A percentile compares a stretch with the other conserved stretches of the same genome.
Evolutionary conservation across 768 basidiomycete genomes (phyloP).

Genomic region (Lactarius vividus): DNA sequence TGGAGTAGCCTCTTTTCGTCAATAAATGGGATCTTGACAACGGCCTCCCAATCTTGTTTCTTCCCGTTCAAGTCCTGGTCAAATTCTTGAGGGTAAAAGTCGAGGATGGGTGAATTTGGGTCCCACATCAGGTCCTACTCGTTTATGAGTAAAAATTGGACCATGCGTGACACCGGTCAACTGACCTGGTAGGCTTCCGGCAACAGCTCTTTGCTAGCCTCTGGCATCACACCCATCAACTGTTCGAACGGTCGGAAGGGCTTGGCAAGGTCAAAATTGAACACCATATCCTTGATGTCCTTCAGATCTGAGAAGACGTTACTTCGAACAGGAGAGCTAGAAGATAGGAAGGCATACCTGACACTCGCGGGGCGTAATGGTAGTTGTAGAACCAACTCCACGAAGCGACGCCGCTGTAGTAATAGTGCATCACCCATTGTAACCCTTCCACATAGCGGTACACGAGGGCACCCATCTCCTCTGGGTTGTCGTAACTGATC

Average conservation of each 20-base stretch:
- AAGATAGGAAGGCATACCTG: constrained; percentile 52
- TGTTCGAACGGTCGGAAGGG: constrained; percentile 96
- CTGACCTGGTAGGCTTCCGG: constrained; percentile 81
- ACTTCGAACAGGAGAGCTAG: constrained; percentile 23
- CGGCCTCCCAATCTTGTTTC: constrained; percentile 98
- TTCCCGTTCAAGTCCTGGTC: constrained; percentile 96
- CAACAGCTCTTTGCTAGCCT: constrained; percentile 84
- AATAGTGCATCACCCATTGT: constrained; percentile 99
- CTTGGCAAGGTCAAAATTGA: constrained; percentile 79
- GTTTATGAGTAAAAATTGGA: constrained; percentile 8
- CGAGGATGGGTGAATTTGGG: constrained; percentile 79
- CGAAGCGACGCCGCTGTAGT: constrained; percentile 94
- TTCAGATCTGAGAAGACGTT: constrained; percentile 45
- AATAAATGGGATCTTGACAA: constrained; percentile 99
- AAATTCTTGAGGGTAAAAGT: constrained; percentile 93
- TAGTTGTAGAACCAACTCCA: constrained; percentile 99
- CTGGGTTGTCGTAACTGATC: constrained; percentile 67
- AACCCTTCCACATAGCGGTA: constrained; percentile 89
- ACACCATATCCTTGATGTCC: constrained; percentile 72
- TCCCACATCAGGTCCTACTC: constrained; percentile 86
- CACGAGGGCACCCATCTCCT: constrained; percentile 65
- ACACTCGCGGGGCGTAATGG: constrained; percentile 95
- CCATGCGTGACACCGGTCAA: constrained; percentile 12
- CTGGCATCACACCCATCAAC: constrained; percentile 95
- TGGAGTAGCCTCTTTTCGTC: constrained; percentile 71